These are phyloP conservation scores for Coniferiporia sulphurascens DNA, from an alignment of 1,284 basidiomycete species.

Conservation along the genomic window DNA sequence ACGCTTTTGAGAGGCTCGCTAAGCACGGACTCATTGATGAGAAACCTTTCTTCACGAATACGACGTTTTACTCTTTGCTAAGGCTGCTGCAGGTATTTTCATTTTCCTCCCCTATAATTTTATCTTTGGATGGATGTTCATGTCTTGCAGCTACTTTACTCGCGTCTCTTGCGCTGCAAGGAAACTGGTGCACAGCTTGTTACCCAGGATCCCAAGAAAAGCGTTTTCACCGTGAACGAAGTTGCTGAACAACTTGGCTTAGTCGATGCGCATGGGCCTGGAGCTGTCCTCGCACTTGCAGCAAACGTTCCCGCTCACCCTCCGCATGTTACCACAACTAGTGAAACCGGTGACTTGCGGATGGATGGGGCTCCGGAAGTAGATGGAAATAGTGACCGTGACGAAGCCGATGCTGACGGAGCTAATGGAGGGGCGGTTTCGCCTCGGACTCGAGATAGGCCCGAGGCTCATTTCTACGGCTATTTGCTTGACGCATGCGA, in stretches of 20 bases:
- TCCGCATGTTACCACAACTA: constrained; percentile 21
- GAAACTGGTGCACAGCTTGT: constrained; percentile 65
- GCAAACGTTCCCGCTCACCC: constrained; percentile 45
- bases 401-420: background rate
- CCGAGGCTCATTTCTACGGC: constrained; percentile 67
- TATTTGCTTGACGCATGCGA: constrained; percentile 91
- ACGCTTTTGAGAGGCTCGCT: constrained; percentile 10
- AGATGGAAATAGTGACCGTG: background rate
- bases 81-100: constrained; percentile 78
- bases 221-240: constrained; percentile 53
- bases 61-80: constrained; percentile 87
- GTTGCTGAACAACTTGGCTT: constrained; percentile 69
- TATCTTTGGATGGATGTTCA: background rate
- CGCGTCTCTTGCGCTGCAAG: constrained; percentile 84
- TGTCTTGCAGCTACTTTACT: constrained; percentile 73
- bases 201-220: constrained; percentile 49
- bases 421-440: constrained; percentile 24
- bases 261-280: constrained; percentile 71
- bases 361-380: background rate
- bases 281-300: constrained; percentile 60
- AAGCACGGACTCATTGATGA: constrained; percentile 14
- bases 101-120: constrained; percentile 8
- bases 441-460: constrained; percentile 28
- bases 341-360: background rate
- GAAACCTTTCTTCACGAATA: constrained; percentile 83